Conservation (phyloP, 2,329 filamentous ascomycete species). For the Diaporthe vexans region DNA sequence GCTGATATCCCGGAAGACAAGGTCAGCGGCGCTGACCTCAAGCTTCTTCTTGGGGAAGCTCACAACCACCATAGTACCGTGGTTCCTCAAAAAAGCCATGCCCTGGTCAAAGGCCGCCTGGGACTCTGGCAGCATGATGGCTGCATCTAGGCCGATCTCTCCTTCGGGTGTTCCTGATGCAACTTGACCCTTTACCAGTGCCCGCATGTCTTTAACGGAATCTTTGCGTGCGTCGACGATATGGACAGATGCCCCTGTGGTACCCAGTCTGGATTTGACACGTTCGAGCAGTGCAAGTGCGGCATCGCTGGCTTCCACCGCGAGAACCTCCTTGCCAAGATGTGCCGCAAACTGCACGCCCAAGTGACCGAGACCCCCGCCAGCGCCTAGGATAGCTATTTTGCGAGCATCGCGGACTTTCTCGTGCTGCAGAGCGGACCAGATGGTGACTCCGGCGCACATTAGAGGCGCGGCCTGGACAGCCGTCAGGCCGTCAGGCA, state of each 20-base stretch:
- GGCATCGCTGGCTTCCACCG: neutral
- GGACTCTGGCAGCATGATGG: conserved; percentile 4
- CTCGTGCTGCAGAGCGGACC: conserved; percentile 9
- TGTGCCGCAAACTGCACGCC: conserved; percentile 7
- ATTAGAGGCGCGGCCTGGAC: neutral
- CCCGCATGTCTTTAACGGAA: neutral
- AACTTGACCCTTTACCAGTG: neutral
- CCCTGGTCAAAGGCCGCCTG: conserved; percentile 7
- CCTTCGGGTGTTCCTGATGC: neutral
- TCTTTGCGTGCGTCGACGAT: neutral
- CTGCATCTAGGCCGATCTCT: neutral
- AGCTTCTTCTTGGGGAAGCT: conserved; percentile 15
- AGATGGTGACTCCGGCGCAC: conserved; percentile 10
- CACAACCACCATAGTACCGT: conserved; percentile 3
- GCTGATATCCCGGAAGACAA: conserved; percentile 18
- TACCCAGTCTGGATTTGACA: neutral
- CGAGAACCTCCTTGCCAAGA: conserved; percentile 10
- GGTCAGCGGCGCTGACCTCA: neutral
- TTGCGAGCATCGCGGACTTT: neutral
- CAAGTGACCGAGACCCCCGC: conserved; percentile 13
- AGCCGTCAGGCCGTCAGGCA: conserved; percentile 3
- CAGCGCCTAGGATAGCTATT: neutral
- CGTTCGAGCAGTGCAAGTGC: neutral
- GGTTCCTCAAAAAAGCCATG: neutral
- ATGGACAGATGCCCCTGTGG: neutral